Conservation (phyloP, 768 basidiomycete species). For the Rhodotorula sphaerocarpa region DNA sequence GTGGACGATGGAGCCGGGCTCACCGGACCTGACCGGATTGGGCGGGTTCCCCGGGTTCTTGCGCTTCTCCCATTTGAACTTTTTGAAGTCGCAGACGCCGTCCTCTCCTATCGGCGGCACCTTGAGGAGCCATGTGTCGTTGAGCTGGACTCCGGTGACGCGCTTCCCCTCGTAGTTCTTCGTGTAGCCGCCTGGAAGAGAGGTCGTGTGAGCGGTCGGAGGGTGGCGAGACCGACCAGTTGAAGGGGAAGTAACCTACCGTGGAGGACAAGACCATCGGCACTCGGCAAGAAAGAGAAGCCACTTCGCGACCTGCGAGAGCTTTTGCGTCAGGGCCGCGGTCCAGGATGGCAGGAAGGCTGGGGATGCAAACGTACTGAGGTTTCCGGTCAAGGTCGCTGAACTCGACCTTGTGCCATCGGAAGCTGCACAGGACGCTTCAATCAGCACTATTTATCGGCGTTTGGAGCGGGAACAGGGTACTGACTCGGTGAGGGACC, state of each 20-base stretch:
- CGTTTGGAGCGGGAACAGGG: too few relatives aligned
- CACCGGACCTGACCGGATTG: slow-evolving; percentile 40
- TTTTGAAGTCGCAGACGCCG: slow-evolving; percentile 47
- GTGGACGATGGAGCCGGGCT: not conserved
- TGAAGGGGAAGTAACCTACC: not conserved
- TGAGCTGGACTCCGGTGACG: slow-evolving; percentile 74
- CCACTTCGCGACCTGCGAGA: slow-evolving; percentile 48
- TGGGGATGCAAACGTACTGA: slow-evolving; percentile 53
- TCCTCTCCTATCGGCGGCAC: slow-evolving; percentile 38
- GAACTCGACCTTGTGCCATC: slow-evolving; percentile 70
- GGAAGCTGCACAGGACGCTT: slow-evolving; percentile 50
- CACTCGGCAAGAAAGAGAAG: slow-evolving; percentile 69
- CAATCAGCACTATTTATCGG: too few relatives aligned
- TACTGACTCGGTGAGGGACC: slow-evolving; percentile 56
- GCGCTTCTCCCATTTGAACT: slow-evolving; percentile 75
- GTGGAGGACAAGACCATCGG: slow-evolving; percentile 64
- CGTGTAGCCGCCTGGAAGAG: slow-evolving; percentile 74
- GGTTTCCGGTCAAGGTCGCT: slow-evolving; percentile 63
- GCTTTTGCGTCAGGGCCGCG: not conserved
- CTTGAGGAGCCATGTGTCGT: slow-evolving; percentile 79
- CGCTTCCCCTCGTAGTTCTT: slow-evolving; percentile 89
- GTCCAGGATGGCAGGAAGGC: slow-evolving; percentile 36
- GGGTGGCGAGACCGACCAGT: not conserved
- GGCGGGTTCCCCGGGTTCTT: slow-evolving; percentile 71
- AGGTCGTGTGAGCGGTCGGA: too few relatives aligned